Evolutionary conservation across 1,139 yeast genomes (phyloP).

Genomic region (Hemisphaericaspora xylofermentans): DNA sequence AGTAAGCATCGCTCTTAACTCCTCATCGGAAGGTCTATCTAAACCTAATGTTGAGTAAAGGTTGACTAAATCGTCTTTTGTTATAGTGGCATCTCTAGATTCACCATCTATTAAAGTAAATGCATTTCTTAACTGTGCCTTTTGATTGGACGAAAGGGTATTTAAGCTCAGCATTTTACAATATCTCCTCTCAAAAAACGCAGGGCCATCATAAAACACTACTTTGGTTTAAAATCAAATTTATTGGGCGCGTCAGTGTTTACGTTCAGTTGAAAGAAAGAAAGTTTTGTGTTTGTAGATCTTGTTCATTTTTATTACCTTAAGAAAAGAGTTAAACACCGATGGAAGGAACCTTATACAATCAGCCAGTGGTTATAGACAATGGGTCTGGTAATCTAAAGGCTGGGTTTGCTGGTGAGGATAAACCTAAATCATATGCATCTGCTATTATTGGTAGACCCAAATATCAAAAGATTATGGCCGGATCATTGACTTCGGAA

Average conservation of each 20-base stretch:
- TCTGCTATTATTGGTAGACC: slow-evolving; percentile 71
- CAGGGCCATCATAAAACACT: no score
- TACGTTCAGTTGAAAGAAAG: no score
- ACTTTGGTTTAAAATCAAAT: no score
- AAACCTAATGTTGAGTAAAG: slow-evolving; percentile 53
- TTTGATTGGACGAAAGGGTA: slow-evolving; percentile 42
- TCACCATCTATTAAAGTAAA: slow-evolving; percentile 79
- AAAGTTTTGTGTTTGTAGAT: no score
- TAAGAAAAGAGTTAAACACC: no score
- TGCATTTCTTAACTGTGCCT: slow-evolving; percentile 45
- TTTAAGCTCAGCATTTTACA: slow-evolving; percentile 22
- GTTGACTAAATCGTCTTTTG: slow-evolving; percentile 56
- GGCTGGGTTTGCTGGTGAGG: slow-evolving; percentile 94
- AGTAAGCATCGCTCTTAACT: slow-evolving; percentile 50
- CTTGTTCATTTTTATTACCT: slow-evolving; percentile 6
- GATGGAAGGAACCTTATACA: slow-evolving; percentile 34
- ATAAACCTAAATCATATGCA: slow-evolving; percentile 61
- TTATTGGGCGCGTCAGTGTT: no score
- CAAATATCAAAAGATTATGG: slow-evolving; percentile 82
- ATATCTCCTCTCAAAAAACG: no score
- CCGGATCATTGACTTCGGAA: slow-evolving; percentile 61
- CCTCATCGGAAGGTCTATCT: slow-evolving; percentile 39
- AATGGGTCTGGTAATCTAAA: slow-evolving; percentile 89
- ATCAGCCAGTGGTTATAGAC: slow-evolving; percentile 90
- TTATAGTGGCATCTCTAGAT: slow-evolving; percentile 65